A percentile compares a stretch with the other conserved stretches of the same genome.
phyloP scores from a whole-genome alignment of 352 stramenopile genomes.

The Aphanomyces euteiches region DNA sequence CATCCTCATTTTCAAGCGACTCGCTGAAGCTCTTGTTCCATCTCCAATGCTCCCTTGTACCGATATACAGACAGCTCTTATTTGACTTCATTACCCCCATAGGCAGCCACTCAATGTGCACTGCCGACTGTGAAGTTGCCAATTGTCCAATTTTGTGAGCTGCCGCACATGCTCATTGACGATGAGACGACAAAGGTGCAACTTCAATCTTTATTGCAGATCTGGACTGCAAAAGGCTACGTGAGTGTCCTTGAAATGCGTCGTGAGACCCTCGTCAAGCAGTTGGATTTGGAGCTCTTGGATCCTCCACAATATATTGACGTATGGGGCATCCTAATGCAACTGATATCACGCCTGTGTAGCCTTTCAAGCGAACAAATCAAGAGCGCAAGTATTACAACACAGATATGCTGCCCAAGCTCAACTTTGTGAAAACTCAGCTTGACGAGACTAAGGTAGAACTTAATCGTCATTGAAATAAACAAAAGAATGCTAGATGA shows the following conservation, averaged over 20 bases:
- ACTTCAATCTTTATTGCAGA: not conserved
- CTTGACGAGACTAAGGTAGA: no score
- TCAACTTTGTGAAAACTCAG: not conserved
- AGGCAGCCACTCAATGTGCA: no score
- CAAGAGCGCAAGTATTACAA: conserved; percentile 14
- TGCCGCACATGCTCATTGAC: not conserved
- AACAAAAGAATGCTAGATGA: no score
- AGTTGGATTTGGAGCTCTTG: not conserved
- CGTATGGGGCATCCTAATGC: not conserved
- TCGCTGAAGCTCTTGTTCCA: not conserved
- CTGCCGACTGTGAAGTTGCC: conserved; percentile 1
- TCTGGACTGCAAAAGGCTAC: conserved; percentile 2
- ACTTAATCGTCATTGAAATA: no score
- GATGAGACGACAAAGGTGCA: not conserved
- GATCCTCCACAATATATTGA: not conserved
- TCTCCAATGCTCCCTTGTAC: not conserved
- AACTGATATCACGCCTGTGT: not conserved
- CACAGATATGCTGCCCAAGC: not conserved
- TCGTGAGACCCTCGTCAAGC: not conserved
- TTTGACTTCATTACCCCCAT: no score
- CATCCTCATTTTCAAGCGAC: not conserved
- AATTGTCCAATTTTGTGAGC: not conserved
- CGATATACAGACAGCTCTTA: not conserved
- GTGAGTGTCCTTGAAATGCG: not conserved
- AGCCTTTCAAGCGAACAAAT: conserved; percentile 11